Conservation (phyloP, 2,329 filamentous ascomycete genomes). For the Hymenoscyphus linearis region DNA sequence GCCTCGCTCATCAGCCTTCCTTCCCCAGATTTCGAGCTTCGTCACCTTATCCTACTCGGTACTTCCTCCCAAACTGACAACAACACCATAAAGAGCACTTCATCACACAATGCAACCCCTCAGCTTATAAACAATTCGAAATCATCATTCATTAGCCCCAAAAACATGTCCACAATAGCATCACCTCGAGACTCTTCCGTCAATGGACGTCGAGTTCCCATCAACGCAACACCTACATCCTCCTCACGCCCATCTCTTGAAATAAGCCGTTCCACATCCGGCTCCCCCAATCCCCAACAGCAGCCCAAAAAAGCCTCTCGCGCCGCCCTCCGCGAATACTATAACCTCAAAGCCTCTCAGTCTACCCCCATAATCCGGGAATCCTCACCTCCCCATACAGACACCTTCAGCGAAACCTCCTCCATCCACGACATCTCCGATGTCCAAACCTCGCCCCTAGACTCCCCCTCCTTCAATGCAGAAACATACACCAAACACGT, state of each 20-base stretch:
- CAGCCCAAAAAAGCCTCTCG: constrained; percentile 51
- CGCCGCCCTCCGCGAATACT: constrained; percentile 87
- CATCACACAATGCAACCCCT: not conserved
- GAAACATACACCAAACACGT: constrained; percentile 60
- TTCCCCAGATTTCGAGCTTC: constrained; percentile 9
- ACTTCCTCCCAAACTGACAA: not conserved
- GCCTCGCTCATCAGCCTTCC: constrained; percentile 14
- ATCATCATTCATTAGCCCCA: not conserved
- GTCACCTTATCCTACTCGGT: constrained; percentile 11
- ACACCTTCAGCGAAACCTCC: constrained; percentile 30
- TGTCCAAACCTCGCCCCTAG: constrained; percentile 65
- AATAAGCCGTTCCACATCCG: constrained; percentile 52
- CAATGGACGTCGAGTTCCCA: constrained; percentile 51
- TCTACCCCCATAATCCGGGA: constrained; percentile 22
- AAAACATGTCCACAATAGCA: constrained; percentile 58
- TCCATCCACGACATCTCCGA: constrained; percentile 41
- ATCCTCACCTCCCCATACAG: constrained; percentile 16
- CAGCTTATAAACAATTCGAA: not conserved
- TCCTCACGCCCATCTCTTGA: constrained; percentile 74
- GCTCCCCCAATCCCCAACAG: constrained; percentile 41
- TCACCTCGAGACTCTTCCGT: constrained; percentile 55
- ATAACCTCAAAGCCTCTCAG: constrained; percentile 61
- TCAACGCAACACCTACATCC: constrained; percentile 61
- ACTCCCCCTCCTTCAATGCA: constrained; percentile 66
- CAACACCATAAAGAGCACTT: constrained; percentile 3